Percentiles rank a stretch among this genome's conserved stretches.
These are phyloP conservation scores for Fraxinus albicans DNA, from an alignment of 305 asterid species.

Conservation along the genomic window DNA sequence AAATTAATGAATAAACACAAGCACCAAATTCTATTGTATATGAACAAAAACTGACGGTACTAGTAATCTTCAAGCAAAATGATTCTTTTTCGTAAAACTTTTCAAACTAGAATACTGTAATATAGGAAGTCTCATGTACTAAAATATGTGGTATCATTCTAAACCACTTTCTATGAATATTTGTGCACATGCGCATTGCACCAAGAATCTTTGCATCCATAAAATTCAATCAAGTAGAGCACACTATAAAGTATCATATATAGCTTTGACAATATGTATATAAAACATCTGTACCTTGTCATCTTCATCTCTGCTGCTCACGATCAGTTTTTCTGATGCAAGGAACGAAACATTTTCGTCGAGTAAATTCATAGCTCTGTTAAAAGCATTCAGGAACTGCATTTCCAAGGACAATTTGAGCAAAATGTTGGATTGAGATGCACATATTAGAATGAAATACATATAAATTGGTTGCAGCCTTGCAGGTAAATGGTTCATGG, in stretches of 20 bases:
- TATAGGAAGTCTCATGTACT: not conserved
- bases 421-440: conserved; percentile 21
- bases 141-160: not conserved
- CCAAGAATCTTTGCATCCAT: not conserved
- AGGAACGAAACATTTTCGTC: conserved; percentile 77
- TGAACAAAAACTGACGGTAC: not conserved
- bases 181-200: conserved; percentile 1
- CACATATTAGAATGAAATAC: conserved; percentile 11
- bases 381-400: conserved; percentile 97
- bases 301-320: conserved; percentile 75
- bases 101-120: conserved; percentile 1
- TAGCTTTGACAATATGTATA: conserved; percentile 8
- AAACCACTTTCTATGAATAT: not conserved
- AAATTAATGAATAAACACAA: conserved; percentile 6
- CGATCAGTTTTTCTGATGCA: conserved; percentile 68
- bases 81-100: not conserved
- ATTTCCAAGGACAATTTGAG: conserved; percentile 31
- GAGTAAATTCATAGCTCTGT: conserved; percentile 85
- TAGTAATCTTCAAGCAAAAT: conserved; percentile 1
- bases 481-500: not conserved
- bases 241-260: conserved; percentile 12
- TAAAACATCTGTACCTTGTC: conserved; percentile 57
- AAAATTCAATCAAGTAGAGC: not conserved
- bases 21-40: not conserved
- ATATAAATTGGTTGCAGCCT: not conserved